Conservation (phyloP, 805 yeast genomes). For the Sungouiella thailandica region DNA sequence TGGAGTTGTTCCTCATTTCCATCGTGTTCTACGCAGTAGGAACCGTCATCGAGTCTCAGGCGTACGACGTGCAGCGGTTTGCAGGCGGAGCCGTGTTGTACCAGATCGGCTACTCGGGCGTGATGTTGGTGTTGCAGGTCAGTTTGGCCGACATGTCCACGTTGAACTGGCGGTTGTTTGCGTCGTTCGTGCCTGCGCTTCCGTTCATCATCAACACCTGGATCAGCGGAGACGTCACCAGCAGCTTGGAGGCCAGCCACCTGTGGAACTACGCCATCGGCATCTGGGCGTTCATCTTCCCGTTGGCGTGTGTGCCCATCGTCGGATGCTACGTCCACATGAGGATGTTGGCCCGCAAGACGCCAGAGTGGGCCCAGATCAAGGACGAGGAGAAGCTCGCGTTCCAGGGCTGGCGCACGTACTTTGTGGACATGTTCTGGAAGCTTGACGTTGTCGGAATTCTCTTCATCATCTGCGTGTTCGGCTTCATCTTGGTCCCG, state of each 20-base stretch:
- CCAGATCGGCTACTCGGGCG: slow-evolving; percentile 56
- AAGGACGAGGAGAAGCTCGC: slow-evolving; percentile 34
- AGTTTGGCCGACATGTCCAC: slow-evolving; percentile 63
- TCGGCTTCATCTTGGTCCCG: slow-evolving; percentile 68
- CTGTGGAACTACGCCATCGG: slow-evolving; percentile 64
- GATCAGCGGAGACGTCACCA: slow-evolving; percentile 59
- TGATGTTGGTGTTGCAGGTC: slow-evolving; percentile 50
- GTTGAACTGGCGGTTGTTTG: slow-evolving; percentile 66
- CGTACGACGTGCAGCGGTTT: slow-evolving; percentile 50
- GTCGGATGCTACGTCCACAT: slow-evolving; percentile 50
- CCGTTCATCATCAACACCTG: slow-evolving; percentile 77
- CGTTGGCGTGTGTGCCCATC: slow-evolving; percentile 59
- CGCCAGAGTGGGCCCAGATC: slow-evolving; percentile 46
- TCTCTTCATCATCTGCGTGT: slow-evolving; percentile 45
- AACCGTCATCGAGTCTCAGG: slow-evolving; percentile 58
- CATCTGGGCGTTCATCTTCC: slow-evolving; percentile 77
- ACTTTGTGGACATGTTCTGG: slow-evolving; percentile 43
- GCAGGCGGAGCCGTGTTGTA: slow-evolving; percentile 58
- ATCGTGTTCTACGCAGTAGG: slow-evolving; percentile 57
- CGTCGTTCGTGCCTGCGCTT: slow-evolving; percentile 60
- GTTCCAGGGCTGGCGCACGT: slow-evolving; percentile 5
- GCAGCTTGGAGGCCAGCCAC: slow-evolving; percentile 43
- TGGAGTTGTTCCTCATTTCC: slow-evolving; percentile 45
- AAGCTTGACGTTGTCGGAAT: slow-evolving; percentile 62
- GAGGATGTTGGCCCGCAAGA: slow-evolving; percentile 47